Percentiles rank a stretch among this genome's conserved stretches.
Conservation (phyloP, 2,329 filamentous ascomycete genomes). For the Coniochaeta ligniaria region DNA sequence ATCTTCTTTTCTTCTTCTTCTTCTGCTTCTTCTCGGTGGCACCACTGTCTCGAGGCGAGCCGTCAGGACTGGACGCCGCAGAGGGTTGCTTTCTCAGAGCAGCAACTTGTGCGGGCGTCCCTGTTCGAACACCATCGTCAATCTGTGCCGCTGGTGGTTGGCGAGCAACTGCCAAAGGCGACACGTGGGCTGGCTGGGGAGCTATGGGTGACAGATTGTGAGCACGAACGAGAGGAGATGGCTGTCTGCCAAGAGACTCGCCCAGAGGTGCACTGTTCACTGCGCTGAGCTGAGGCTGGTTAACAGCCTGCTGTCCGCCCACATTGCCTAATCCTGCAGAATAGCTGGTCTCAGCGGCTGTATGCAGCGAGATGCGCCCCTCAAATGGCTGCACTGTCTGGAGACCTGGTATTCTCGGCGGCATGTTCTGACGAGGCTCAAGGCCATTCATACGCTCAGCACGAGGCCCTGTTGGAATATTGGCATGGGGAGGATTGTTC, state of each 20-base stretch:
- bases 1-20: slow-evolving; percentile 45
- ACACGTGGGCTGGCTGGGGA: slow-evolving; percentile 66
- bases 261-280: slow-evolving; percentile 25
- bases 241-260: slow-evolving; percentile 30
- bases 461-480: neutral
- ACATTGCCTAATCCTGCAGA: slow-evolving; percentile 31
- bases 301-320: slow-evolving; percentile 22
- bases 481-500: neutral
- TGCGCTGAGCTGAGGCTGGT: slow-evolving; percentile 23
- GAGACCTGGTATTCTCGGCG: slow-evolving; percentile 8
- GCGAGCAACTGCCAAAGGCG: slow-evolving; percentile 44
- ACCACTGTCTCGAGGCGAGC: slow-evolving; percentile 47
- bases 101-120: slow-evolving; percentile 46
- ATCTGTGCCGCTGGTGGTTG: slow-evolving; percentile 21
- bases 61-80: slow-evolving; percentile 49
- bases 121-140: slow-evolving; percentile 26
- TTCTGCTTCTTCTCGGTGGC: slow-evolving; percentile 38
- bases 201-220: slow-evolving; percentile 68
- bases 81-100: slow-evolving; percentile 44
- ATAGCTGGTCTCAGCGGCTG: slow-evolving; percentile 32
- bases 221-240: slow-evolving; percentile 61
- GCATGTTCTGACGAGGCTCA: neutral
- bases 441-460: neutral
- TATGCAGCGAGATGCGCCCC: slow-evolving; percentile 27
- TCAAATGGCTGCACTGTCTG: slow-evolving; percentile 5